phyloP scores from a whole-genome alignment of 2,329 filamentous ascomycete species.

The Neoarthrinium moseri region DNA sequence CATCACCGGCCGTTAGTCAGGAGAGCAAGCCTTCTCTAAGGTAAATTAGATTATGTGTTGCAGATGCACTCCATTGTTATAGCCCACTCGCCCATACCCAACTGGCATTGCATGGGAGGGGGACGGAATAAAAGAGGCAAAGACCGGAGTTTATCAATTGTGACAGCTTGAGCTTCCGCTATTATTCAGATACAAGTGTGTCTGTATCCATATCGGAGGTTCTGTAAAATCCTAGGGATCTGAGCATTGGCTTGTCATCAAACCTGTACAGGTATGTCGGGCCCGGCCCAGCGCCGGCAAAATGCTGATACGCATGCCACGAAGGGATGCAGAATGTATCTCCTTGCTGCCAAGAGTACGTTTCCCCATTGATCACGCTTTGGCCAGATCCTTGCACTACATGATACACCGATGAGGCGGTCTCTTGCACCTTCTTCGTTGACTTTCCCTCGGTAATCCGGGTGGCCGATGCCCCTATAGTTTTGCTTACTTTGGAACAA shows the following conservation, averaged over 20 bases:
- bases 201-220: too few species aligned
- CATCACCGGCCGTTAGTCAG: too few species aligned
- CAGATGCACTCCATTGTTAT: too few species aligned
- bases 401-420: conserved; percentile 52
- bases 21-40: too few species aligned
- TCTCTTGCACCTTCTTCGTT: conserved; percentile 43
- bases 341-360: conserved; percentile 32
- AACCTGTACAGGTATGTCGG: conserved; percentile 56
- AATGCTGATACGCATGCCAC: conserved; percentile 50
- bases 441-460: conserved; percentile 34
- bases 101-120: too few species aligned
- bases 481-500: conserved; percentile 36
- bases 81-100: too few species aligned
- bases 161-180: too few species aligned
- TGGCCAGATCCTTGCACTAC: conserved; percentile 45
- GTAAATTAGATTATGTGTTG: too few species aligned
- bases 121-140: too few species aligned
- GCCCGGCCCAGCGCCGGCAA: conserved; percentile 34
- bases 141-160: too few species aligned
- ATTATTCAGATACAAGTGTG: too few species aligned
- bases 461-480: conserved; percentile 46
- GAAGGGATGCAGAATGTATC: conserved; percentile 56
- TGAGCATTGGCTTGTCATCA: conserved; percentile 55
- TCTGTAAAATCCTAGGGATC: conserved; percentile 48
- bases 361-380: conserved; percentile 35